Conservation (phyloP, 2,329 filamentous ascomycete species). For the Setomelanomma holmii region DNA sequence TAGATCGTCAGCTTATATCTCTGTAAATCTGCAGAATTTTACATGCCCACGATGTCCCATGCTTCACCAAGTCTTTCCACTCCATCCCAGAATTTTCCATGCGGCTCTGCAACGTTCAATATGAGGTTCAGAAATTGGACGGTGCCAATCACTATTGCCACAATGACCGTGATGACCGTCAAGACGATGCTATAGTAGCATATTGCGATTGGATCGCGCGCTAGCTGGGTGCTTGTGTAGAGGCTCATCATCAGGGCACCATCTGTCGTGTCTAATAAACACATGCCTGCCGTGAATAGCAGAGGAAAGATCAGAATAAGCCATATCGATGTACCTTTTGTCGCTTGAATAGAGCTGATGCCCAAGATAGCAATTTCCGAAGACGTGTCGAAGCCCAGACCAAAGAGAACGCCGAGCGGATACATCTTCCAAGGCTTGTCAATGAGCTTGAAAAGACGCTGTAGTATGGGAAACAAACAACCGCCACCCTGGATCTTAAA, state of each 20-base stretch:
- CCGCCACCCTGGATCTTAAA: conserved; percentile 80
- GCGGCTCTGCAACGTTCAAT: conserved; percentile 75
- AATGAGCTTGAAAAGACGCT: conserved; percentile 76
- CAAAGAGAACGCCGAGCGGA: conserved; percentile 82
- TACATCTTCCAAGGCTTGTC: conserved; percentile 93
- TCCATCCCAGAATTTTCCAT: conserved; percentile 88
- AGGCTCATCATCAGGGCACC: conserved; percentile 94
- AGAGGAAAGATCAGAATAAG: conserved; percentile 90
- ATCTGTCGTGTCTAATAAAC: conserved; percentile 88
- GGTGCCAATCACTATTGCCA: conserved; percentile 83
- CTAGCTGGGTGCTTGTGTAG: conserved; percentile 81
- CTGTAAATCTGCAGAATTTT: too few relatives aligned
- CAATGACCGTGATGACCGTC: conserved; percentile 81
- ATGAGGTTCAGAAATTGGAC: conserved; percentile 84
- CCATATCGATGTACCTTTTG: conserved; percentile 89
- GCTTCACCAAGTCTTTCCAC: conserved; percentile 62
- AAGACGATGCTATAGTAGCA: conserved; percentile 92
- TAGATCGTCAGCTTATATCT: conserved; percentile 8
- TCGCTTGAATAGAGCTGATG: conserved; percentile 85
- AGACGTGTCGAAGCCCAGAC: conserved; percentile 92
- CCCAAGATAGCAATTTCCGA: conserved; percentile 92
- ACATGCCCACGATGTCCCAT: conserved; percentile 47
- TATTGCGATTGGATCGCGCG: conserved; percentile 84
- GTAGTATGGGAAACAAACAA: conserved; percentile 73
- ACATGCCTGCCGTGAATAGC: conserved; percentile 95